Evolutionary conservation across 345 rosid species (phyloP), one percentile per base, ranked within the genome.

Genomic region (Gossypium arboreum): DNA sequence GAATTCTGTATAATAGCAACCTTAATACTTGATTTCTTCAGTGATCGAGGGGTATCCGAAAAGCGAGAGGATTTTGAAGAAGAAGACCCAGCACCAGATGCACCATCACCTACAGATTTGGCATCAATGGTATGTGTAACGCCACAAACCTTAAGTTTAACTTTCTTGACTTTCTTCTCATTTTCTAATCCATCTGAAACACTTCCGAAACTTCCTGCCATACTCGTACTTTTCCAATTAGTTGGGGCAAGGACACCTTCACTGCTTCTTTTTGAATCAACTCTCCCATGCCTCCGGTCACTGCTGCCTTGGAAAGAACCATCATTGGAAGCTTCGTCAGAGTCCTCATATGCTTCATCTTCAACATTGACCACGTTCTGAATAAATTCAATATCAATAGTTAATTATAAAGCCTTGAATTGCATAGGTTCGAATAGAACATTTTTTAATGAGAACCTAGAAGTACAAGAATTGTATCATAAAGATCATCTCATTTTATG

Each of bases 281-380:
- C 83, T 71, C 84, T 87, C 50, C 81, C 76, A 59, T 70, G 84
- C 56, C 80, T 79, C 56, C 71, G 62, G 76, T 79, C 82, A 70
- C 80, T 85, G 78, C 80, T 80, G 66, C 85, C 87, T 78, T 81
- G 90, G 48, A 86, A 89, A 55, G 91, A 88, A 65, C 84, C 84
- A 61, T 84, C 83, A 51, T 86, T 88, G 20, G 97, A 89, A 71
- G 89, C 92, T 79, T 89, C 94, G 73, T 91, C 91, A 20, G 91
- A 88, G 72, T 89, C 94, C 56, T 80, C 86, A 60, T 73, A 82
- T 73, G 80, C 86, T 79, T 81, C 88, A 76, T 89, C 93, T 65
- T 84, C 90, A 24, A 78, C 60, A 47, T 72, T 87, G 72, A 55
- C 62, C 76, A 71, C 65, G 77, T 85, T 88, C 90, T 89, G 86